Conservation (phyloP, 169 alveolate genomes). For the Cryptosporidium xiaoi region DNA sequence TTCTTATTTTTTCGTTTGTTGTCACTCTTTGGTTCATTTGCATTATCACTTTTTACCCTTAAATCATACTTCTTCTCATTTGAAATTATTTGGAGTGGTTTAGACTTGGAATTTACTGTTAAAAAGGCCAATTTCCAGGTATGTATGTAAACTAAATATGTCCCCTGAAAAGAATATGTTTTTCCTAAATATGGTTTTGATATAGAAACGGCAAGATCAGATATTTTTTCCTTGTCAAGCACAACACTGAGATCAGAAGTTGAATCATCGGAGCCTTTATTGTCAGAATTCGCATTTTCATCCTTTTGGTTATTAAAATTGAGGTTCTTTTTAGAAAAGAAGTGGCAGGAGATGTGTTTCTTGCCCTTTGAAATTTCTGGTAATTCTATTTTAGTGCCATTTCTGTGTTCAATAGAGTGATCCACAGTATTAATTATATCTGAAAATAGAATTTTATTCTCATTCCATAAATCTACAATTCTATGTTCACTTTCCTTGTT, state of each 20-base stretch:
- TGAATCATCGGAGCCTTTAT: no score
- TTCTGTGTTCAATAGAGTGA: background rate
- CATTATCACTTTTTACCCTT: background rate
- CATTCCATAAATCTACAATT: slow-evolving; percentile 17
- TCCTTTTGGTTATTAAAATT: background rate
- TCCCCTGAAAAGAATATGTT: slow-evolving; percentile 14
- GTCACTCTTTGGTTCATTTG: background rate
- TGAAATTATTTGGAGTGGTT: slow-evolving; percentile 2
- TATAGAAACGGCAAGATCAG: slow-evolving; percentile 11
- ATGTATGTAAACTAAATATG: slow-evolving; percentile 28
- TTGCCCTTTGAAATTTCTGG: background rate
- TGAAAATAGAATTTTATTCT: background rate
- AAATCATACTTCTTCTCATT: background rate
- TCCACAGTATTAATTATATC: background rate
- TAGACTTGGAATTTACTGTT: background rate
- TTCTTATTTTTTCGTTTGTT: background rate
- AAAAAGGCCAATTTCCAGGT: slow-evolving; percentile 36
- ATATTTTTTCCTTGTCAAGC: background rate
- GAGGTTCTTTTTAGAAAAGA: background rate
- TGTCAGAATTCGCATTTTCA: background rate
- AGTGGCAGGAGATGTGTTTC: slow-evolving; percentile 23
- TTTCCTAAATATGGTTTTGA: slow-evolving; percentile 36
- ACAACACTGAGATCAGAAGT: no score
- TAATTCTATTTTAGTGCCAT: background rate
- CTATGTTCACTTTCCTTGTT: slow-evolving; percentile 1